Base-by-base conservation (phyloP, 176 grass and related monocot species). In the Zizania latifolia region DNA sequence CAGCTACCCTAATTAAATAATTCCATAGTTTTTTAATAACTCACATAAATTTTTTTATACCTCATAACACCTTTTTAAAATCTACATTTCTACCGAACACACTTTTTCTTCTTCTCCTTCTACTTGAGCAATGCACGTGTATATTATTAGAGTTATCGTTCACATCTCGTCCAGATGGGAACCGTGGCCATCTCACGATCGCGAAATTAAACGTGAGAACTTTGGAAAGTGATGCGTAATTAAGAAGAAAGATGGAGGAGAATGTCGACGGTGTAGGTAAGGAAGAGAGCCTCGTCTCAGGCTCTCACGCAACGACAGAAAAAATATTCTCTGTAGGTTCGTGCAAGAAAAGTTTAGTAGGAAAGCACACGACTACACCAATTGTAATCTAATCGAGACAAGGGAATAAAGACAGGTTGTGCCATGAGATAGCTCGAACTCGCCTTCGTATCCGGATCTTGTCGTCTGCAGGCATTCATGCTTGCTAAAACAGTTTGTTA, bases 401-500 rank as follows among this genome's bases (percentile, higher is more conserved):
- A 50, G 38, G 14, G 72, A 77, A 77, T 84, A 77, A 28, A 71
- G 65, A 84, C 82, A 84, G 82, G 82, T 8, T 84, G 65, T 71
- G 74, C 73, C 82, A 84, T 62, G 73, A 77, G 54, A 30, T 16
- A 33, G 13, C 63, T 43, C 4, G 14, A 15, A 12, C 51, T 36
- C 4, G 78, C 61, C 86, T 44, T 59, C 35, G 75, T 51, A 62
- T 36, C 75, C 80, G 86, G 80, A 88, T 88, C 86, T 70, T 75
- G 80, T 83, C 85, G 65, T 62, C 59, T 55, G n/a, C 58, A 2
- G 16, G 38, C 36, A 48, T 48, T 39, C 75, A 13, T 62, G 43
- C 61, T 22, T 68, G 31, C 12, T 8, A 37, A 53, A 0, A n/a
- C 8, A n/a, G 21, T 16, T 8, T 7, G 1, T 50, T 28, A 61